These are phyloP conservation scores for Senna siamea DNA, from an alignment of 306 rosid genomes.

Conservation along the genomic window DNA sequence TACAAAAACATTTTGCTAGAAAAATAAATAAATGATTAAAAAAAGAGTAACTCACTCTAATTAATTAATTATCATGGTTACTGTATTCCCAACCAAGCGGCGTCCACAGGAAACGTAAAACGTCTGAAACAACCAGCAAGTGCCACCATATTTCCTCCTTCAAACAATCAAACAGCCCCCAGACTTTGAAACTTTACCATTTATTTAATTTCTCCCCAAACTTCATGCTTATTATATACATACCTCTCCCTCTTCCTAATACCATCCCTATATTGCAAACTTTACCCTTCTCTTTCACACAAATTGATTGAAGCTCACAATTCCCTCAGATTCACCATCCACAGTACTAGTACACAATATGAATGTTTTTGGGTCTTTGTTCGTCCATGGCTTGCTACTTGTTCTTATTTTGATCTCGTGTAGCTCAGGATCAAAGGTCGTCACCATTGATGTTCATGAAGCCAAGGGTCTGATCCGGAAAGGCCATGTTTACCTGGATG, in stretches of 20 bases:
- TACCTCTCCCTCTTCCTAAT: too few species aligned
- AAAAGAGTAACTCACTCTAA: too few species aligned
- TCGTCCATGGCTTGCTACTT: not conserved
- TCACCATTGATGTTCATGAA: conserved; percentile 62
- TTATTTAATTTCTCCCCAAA: not conserved
- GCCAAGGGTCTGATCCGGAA: conserved; percentile 62
- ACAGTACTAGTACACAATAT: conserved; percentile 13
- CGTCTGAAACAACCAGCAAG: not conserved
- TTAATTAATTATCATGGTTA: too few species aligned
- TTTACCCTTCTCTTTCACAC: too few species aligned
- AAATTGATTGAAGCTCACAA: not conserved
- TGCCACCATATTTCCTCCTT: not conserved
- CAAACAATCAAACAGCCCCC: conserved; percentile 28
- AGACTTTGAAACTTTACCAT: not conserved
- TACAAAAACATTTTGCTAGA: too few species aligned
- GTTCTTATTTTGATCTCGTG: conserved; percentile 41
- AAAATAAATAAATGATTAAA: too few species aligned
- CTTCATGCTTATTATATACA: not conserved
- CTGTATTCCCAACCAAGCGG: too few species aligned
- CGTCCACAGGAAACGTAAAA: not conserved
- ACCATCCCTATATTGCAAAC: too few species aligned
- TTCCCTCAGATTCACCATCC: not conserved
- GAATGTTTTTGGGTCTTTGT: conserved; percentile 29
- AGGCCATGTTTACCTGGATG: conserved; percentile 73
- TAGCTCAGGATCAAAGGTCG: conserved; percentile 54